Conservation (phyloP, 2,329 filamentous ascomycete species). For the Cladosporium phlei region DNA sequence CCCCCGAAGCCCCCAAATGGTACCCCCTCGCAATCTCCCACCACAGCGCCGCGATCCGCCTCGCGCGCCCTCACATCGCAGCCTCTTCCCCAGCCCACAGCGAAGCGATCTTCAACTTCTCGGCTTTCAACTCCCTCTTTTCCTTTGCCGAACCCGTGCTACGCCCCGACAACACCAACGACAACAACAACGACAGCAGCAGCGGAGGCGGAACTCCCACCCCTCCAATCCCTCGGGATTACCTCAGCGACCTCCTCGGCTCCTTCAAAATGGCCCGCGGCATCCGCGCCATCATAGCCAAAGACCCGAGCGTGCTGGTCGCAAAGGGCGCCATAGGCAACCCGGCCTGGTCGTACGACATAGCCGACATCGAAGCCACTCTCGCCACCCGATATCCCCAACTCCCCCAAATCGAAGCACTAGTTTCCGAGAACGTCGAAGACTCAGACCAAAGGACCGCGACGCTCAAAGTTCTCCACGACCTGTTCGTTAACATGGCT, state of each 20-base stretch:
- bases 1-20: conserved; percentile 8
- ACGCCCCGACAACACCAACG: background rate
- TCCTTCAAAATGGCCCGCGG: conserved; percentile 7
- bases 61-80: conserved; percentile 13
- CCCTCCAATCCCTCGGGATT: background rate
- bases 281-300: conserved; percentile 8
- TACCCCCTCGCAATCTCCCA: conserved; percentile 13
- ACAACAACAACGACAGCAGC: no score
- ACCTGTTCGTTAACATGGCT: conserved; percentile 1
- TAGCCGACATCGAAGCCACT: background rate
- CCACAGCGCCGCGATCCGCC: conserved; percentile 14
- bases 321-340: conserved; percentile 1
- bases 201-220: no score
- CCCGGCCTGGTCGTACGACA: conserved; percentile 8
- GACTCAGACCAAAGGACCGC: background rate
- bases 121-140: conserved; percentile 16
- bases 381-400: background rate
- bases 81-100: conserved; percentile 5
- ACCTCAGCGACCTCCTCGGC: background rate
- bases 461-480: background rate
- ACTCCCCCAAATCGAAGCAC: background rate
- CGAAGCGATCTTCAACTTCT: conserved; percentile 14
- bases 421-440: background rate
- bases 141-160: conserved; percentile 9
- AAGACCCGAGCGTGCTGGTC: background rate